Conservation (phyloP, 148 eudicot species). For the Diospyros kaki region DNA sequence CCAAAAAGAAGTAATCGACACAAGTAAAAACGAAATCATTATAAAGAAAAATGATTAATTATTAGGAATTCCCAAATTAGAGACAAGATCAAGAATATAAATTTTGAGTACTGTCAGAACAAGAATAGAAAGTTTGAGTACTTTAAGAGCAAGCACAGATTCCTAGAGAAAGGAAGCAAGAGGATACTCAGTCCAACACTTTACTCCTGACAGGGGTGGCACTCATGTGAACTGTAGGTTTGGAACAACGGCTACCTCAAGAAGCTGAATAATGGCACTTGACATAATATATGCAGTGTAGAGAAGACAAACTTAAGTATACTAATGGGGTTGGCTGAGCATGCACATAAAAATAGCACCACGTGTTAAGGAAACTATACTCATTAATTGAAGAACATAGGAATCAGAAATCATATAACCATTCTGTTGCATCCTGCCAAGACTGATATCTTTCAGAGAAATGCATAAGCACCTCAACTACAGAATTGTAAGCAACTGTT, state of each 20-base stretch:
- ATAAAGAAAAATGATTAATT: neutral
- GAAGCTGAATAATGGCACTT: neutral
- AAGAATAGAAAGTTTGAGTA: neutral
- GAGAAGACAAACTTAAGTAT: neutral
- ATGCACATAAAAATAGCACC: neutral
- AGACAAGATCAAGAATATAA: neutral
- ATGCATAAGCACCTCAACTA: neutral
- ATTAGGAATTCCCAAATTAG: neutral
- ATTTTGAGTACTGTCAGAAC: neutral
- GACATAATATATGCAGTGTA: neutral
- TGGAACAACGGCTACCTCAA: neutral
- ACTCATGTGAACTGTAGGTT: neutral
- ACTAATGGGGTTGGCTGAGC: neutral
- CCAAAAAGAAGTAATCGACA: neutral
- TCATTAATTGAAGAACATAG: neutral
- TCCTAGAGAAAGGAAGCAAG: neutral
- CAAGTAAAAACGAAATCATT: constrained; percentile 1
- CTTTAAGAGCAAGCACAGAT: neutral
- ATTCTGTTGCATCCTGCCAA: neutral
- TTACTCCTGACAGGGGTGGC: neutral
- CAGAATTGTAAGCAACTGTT: neutral
- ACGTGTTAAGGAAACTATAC: neutral
- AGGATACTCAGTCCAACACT: constrained; percentile 4
- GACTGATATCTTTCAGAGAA: neutral
- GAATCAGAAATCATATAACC: neutral